Conservation (phyloP, 306 rosid genomes). For the Cyclanthera cordifolia region DNA sequence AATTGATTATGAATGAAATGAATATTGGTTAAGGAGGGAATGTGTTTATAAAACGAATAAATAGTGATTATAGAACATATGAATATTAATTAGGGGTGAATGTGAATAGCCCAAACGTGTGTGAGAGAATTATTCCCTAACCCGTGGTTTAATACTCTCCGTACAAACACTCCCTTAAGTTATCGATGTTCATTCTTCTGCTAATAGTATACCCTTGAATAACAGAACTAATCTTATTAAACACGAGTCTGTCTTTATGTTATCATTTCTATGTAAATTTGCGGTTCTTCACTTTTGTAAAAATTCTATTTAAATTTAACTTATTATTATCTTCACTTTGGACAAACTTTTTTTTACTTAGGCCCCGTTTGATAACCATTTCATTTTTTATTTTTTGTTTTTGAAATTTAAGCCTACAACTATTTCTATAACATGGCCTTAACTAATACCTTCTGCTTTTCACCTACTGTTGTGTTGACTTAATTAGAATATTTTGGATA, state of each 20-base stretch:
- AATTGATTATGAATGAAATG: too few species aligned
- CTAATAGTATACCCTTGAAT: background rate
- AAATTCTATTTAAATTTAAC: background rate
- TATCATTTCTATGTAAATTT: background rate
- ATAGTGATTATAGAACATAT: too few species aligned
- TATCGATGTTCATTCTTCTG: background rate
- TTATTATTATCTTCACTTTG: background rate
- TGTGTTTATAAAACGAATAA: too few species aligned
- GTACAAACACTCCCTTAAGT: background rate
- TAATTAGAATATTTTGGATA: conserved; percentile 18
- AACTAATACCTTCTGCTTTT: background rate
- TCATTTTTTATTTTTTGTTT: background rate
- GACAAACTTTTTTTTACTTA: too few species aligned
- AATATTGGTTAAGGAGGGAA: too few species aligned
- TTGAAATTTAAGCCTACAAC: background rate
- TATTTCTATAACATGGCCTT: too few species aligned
- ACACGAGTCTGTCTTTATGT: background rate
- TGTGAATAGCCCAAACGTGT: too few species aligned
- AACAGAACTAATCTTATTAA: background rate
- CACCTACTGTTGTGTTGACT: background rate
- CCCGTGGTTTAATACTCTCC: too few species aligned
- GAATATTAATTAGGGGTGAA: too few species aligned
- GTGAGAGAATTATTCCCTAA: too few species aligned
- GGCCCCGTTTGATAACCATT: too few species aligned
- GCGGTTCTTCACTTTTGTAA: background rate